A percentile compares a stretch with the other conserved stretches of the same genome.
These are phyloP conservation scores for Penicillium sp. DNA, from an alignment of 2,329 filamentous ascomycete genomes.

Conservation along the genomic window DNA sequence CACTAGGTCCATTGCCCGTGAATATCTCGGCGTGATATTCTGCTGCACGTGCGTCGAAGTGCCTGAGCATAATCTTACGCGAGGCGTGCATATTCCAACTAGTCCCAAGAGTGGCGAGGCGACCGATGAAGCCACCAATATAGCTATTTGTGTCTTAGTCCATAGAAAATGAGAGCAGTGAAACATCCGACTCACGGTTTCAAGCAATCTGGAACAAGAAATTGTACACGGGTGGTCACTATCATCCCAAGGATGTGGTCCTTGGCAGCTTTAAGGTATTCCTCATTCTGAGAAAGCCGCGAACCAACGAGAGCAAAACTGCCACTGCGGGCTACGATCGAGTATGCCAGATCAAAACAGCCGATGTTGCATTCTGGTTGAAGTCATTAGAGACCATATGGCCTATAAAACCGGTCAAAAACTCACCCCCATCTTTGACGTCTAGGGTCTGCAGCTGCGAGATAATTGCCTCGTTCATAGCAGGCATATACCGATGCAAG, in stretches of 20 bases:
- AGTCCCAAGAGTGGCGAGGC: conserved; percentile 15
- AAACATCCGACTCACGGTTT: conserved; percentile 12
- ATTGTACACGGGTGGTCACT: conserved; percentile 22
- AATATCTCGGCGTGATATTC: conserved; percentile 19
- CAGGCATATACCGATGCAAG: conserved; percentile 19
- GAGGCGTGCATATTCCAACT: conserved; percentile 24
- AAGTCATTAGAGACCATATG: background rate
- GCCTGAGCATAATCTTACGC: conserved; percentile 18
- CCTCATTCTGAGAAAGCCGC: conserved; percentile 19
- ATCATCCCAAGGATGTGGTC: conserved; percentile 26
- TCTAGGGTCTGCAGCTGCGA: conserved; percentile 13
- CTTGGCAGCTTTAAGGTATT: conserved; percentile 22
- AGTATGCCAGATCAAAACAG: conserved; percentile 24
- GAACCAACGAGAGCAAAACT: conserved; percentile 21
- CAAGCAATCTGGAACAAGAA: conserved; percentile 19
- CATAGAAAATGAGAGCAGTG: background rate
- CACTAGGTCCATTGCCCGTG: background rate
- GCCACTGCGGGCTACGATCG: conserved; percentile 22
- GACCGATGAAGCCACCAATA: conserved; percentile 17
- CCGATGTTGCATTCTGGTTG: conserved; percentile 13
- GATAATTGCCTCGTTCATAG: conserved; percentile 19
- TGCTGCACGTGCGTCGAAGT: conserved; percentile 20
- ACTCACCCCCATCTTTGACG: conserved; percentile 12
- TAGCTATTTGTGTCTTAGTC: conserved; percentile 9
- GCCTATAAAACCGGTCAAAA: background rate